Conservation (phyloP, 305 asterid genomes). For the Fraxinus sp. region DNA sequence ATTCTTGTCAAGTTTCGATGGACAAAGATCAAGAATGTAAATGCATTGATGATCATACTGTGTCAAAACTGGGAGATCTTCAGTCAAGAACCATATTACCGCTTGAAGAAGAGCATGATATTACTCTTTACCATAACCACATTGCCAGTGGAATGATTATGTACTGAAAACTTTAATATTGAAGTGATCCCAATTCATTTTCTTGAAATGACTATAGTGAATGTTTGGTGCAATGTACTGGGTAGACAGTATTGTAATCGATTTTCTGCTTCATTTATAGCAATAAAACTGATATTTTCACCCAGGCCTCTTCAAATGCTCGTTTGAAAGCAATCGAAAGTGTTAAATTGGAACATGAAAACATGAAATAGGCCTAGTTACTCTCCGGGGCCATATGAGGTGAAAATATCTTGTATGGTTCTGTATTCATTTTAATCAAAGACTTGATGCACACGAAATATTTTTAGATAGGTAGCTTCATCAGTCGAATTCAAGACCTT, state of each 20-base stretch:
- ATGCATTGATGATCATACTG: slow-evolving; percentile 29
- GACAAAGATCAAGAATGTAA: slow-evolving; percentile 35
- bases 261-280: not conserved
- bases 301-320: not conserved
- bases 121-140: slow-evolving; percentile 28
- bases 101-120: slow-evolving; percentile 26
- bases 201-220: not conserved
- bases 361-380: not conserved
- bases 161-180: not conserved
- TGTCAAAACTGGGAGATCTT: not conserved
- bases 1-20: slow-evolving; percentile 7
- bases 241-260: not conserved
- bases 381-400: not conserved
- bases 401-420: not conserved
- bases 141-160: not conserved
- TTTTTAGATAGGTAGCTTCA: not conserved
- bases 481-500: not conserved
- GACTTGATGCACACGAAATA: not conserved
- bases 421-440: not conserved
- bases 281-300: not conserved
- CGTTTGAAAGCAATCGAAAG: not conserved
- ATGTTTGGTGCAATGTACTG: not conserved
- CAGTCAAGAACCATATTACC: not conserved
- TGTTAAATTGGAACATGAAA: not conserved
- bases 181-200: not conserved